Evolutionary conservation across 495 filamentous ascomycete species (phyloP).

Genomic region (Lasiosphaeris hirsuta): DNA sequence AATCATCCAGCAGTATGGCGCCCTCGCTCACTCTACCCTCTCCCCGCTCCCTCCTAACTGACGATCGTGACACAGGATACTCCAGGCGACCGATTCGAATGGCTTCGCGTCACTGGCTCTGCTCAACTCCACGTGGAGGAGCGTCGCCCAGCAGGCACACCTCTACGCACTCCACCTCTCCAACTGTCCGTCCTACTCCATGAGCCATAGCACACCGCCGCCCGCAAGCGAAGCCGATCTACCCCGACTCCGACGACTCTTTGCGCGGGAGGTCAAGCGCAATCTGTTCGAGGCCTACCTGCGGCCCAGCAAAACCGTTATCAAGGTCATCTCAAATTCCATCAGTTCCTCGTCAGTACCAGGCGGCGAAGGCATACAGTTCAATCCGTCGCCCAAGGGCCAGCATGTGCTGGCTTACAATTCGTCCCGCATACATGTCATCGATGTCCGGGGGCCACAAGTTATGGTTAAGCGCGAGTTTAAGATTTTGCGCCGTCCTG

Average conservation of each 20-base stretch:
- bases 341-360: slow-evolving; percentile 80
- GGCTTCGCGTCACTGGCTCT: slow-evolving; percentile 79
- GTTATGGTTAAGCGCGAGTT: slow-evolving; percentile 70
- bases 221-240: slow-evolving; percentile 52
- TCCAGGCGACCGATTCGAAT: slow-evolving; percentile 69
- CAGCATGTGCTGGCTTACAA: slow-evolving; percentile 74
- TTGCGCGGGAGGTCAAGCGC: slow-evolving; percentile 66
- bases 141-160: slow-evolving; percentile 63
- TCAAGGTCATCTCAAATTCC: slow-evolving; percentile 77
- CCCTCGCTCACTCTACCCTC: neutral
- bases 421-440: slow-evolving; percentile 81
- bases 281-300: slow-evolving; percentile 79
- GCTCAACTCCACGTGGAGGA: slow-evolving; percentile 75
- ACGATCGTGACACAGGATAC: slow-evolving; percentile 55
- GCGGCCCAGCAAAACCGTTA: slow-evolving; percentile 62
- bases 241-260: slow-evolving; percentile 59
- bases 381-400: slow-evolving; percentile 71
- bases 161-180: slow-evolving; percentile 77
- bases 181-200: slow-evolving; percentile 63
- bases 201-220: slow-evolving; percentile 47
- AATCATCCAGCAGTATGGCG: slow-evolving; percentile 49
- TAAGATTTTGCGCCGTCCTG: slow-evolving; percentile 72
- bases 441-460: slow-evolving; percentile 58
- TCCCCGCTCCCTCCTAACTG: slow-evolving; percentile 1
- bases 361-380: slow-evolving; percentile 81